Percentiles rank a stretch among this genome's conserved stretches.
These are phyloP conservation scores for Coelastrella sp. DNA, from an alignment of 139 green algal genomes.

Conservation along the genomic window DNA sequence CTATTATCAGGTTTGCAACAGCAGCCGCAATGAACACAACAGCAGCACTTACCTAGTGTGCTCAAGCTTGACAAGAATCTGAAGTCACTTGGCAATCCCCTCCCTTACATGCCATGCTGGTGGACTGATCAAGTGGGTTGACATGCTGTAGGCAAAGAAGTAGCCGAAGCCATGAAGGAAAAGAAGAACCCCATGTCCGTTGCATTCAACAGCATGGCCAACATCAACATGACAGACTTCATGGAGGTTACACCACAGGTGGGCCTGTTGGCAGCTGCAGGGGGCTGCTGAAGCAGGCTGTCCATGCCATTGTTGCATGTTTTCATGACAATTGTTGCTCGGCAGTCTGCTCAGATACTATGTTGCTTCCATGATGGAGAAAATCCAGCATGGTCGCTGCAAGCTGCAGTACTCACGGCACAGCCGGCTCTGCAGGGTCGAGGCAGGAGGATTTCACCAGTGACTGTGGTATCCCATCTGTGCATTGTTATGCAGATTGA, in stretches of 20 bases:
- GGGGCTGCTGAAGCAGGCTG: not conserved
- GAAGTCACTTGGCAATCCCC: not conserved
- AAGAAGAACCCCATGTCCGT: not conserved
- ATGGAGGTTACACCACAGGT: constrained; percentile 16
- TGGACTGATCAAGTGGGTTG: not conserved
- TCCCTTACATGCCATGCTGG: not conserved
- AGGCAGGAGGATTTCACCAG: not conserved
- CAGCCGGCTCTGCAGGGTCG: not conserved
- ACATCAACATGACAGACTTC: constrained; percentile 36
- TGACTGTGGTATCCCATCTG: not conserved
- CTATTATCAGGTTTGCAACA: no score
- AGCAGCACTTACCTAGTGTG: not conserved
- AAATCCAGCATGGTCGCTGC: not conserved
- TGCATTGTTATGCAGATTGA: constrained; percentile 13
- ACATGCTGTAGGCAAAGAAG: not conserved
- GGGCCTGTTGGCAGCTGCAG: not conserved
- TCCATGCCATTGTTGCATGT: not conserved
- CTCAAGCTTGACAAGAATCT: not conserved
- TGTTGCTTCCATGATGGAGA: not conserved
- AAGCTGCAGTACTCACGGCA: not conserved
- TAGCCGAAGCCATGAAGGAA: not conserved
- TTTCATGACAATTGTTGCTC: not conserved
- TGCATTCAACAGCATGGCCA: not conserved
- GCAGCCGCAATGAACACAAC: no score
- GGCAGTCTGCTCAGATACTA: not conserved